Evolutionary conservation across 306 rosid genomes (phyloP), one percentile per base, ranked within the genome.

Genomic region (Cicer pinnatifidum): DNA sequence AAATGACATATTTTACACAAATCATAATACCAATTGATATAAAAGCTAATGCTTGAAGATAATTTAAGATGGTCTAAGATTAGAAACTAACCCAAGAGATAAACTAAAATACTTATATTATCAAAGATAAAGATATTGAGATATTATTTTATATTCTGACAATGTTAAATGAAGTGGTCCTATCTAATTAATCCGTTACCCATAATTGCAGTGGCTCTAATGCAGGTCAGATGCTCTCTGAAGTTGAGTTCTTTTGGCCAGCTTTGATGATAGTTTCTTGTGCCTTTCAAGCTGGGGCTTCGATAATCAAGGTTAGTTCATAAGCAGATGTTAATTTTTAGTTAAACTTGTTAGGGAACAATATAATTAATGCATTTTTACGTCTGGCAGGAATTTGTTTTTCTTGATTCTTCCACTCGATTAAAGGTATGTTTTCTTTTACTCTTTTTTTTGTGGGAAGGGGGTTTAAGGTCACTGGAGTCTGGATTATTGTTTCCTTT

Each of bases 231-330:
- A 85, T 90, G 93, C 85, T 93, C 76, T 90, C 93, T 72, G 88
- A 90, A 71, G 90, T 93, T 84, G 85, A 80, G 69, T 79, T 84
- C 73, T 62, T 86, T 60, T 90, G 98, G 98, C 93, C 98, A 3
- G 84, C 83, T 61, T 73, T 93, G 80, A 89, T 93, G 97, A 83
- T 93, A 75, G 83, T 86, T 79, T 93, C 98, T 39, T 78, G 86
- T 78, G 89, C 93, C 76, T 89, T 88, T 82, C 98, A 93, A 85
- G 98, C 98, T 13, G 95, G 79, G 87, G 96, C 97, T 81, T 93
- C 97, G 28, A 84, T 93, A 40, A 85, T 89, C 88, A 93, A 93
- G 96, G 98, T 93, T 53, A 61, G 56, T 54, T 44, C 48, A 56
- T 52, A 37, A 70, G 69, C 16, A 73, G 50, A 45, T 77, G 64